Evolutionary conservation across 1,139 yeast species (phyloP), one percentile per base, ranked within the genome.

Genomic region (Candida tropicalis): DNA sequence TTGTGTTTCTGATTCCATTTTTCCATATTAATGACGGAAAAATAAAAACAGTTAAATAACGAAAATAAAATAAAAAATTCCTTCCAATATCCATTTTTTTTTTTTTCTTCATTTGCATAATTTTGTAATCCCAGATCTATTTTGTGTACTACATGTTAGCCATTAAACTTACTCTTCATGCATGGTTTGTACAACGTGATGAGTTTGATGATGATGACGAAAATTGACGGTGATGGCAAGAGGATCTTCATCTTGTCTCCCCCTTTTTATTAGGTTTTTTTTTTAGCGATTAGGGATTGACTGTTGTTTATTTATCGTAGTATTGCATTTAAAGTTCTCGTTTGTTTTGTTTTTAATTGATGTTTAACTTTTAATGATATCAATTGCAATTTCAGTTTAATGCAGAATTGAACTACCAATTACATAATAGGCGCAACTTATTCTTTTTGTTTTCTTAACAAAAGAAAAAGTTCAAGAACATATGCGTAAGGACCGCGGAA

Each of bases 51-150:
- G n/a, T 18, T 29, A 29, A 27, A 27, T 6, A 20, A 20, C 7
- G 6, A 18, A 18, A 18, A 18, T 18, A 20, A 20, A 18, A 18
- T 5, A 18, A 18, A 20, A 9, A 20, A 20, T 20, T 20, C 23
- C 23, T 20, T 6, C 23, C 8, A 20, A 20, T 6, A 3, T 20
- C 9, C 6, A 6, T 20, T 20, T 20, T 9, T 9, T 20, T 20
- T 6, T 20, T 29, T 29, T 29, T 29, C 23, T 29, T 29, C 34
- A 18, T 29, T 16, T 29, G 34, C 34, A 29, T 29, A n/a, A 7
- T 26, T 26, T 29, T 27, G 9, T 12, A 26, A 26, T 26, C 11
- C 11, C 9, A 26, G 9, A 17, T 29, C 10, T 29, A 7, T 29
- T 29, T 29, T 29, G 34, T 29, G 34, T 29, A 16, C n/a, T 20